Percentiles rank a stretch among this genome's conserved stretches.
Conservation (phyloP, 2,329 filamentous ascomycete genomes). For the Fusarium verrucosum region DNA sequence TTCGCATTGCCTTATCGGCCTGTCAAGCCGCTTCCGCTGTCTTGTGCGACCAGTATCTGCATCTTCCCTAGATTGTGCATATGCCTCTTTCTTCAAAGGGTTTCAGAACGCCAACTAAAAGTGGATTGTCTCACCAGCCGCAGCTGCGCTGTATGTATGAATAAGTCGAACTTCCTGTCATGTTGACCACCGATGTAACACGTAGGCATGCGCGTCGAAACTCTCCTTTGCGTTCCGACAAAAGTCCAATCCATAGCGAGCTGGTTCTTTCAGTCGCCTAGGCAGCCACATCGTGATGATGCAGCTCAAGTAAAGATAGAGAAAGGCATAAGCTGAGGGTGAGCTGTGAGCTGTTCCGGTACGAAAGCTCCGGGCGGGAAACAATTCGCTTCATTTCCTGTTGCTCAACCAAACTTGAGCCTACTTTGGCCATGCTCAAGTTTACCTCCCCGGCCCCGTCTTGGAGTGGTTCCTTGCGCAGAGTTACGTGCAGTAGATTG, state of each 20-base stretch:
- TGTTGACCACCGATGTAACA: conserved; percentile 9
- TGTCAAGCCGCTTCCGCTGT: conserved; percentile 29
- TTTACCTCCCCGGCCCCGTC: conserved; percentile 52
- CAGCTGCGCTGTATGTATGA: not conserved
- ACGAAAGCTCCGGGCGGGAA: not conserved
- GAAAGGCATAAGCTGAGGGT: not conserved
- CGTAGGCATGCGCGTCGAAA: not conserved
- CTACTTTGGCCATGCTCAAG: conserved; percentile 68
- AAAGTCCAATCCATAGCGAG: not conserved
- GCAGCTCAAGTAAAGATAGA: not conserved
- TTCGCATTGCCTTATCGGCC: conserved; percentile 31
- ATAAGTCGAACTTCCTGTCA: conserved; percentile 9
- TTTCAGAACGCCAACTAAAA: conserved; percentile 13
- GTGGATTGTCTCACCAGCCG: conserved; percentile 11
- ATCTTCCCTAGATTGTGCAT: conserved; percentile 30
- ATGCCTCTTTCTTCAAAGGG: not conserved
- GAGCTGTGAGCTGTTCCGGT: not conserved
- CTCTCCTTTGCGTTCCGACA: not conserved
- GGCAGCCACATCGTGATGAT: not conserved
- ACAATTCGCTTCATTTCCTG: conserved; percentile 1
- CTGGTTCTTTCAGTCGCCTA: not conserved
- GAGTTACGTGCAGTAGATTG: conserved; percentile 46
- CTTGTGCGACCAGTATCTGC: conserved; percentile 27
- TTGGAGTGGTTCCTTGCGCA: conserved; percentile 50
- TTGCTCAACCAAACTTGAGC: conserved; percentile 65